Evolutionary conservation across 2,329 filamentous ascomycete species (phyloP), one percentile per base, ranked within the genome.

Genomic region (Passalora sequoiae): DNA sequence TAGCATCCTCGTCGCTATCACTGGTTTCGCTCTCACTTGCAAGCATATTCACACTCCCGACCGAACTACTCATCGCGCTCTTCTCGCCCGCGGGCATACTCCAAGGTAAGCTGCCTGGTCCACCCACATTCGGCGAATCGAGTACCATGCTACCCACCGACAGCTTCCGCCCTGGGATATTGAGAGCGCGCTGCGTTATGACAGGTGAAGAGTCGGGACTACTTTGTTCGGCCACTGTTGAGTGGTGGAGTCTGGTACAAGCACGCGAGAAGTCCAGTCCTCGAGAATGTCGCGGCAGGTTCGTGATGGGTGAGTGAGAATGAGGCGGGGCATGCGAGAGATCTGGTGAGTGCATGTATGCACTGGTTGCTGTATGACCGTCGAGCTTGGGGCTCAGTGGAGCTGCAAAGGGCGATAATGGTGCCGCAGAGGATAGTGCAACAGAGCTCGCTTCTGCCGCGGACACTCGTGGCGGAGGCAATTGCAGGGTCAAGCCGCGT

Each of bases 201-300:
- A 84, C 89, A 1, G 92, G 92, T 1, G 89, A 96, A 0, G 88
- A 92, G 63, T 94, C 89, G 3, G 89, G 89, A 4, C 86, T 92
- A 1, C 86, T 85, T 63, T 84, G 80, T 12, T 95, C 87, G 43
- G 91, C 89, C 6, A 97, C 77, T 0, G 86, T 97, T 12, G 91
- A 96, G 66, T 97, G 92, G 67, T 97, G 92, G 16, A 98, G 74
- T 62, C 89, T 94, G 8, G 91, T 96, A 50, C 88, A 92, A 8
- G 89, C 89, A 55, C 91, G 79, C 29, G 91, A 91, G 66, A 95
- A 97, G 68, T 97, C 91, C 48, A 96, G 74, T 31, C 91, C 91
- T 43, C 91, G 80, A 21, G 89, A 96, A 49, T 89, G 83, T 52
- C 91, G 81, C 13, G 91, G 91, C 6, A 97, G 76, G 35, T 94